Evolutionary conservation across 768 basidiomycete species (phyloP), one percentile per base, ranked within the genome.

Genomic region (Russula compacta): DNA sequence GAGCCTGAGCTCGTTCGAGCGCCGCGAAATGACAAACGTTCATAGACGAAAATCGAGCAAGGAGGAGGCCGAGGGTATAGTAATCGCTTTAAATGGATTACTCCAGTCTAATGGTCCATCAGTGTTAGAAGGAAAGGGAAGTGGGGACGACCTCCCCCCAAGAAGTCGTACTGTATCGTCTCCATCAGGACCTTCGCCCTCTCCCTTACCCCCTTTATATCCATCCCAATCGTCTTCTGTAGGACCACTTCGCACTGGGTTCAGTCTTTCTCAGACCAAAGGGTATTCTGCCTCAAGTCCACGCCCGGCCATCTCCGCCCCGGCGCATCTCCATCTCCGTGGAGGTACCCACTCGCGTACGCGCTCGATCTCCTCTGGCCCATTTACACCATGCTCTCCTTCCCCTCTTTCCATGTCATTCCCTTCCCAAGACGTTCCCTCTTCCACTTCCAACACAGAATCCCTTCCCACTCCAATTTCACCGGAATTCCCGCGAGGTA

Each of bases 391-490:
- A 2, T 69, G 75, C 32, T 72, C 76, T 3, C 81, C 78, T 4
- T 83, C 83, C 1, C 82, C 82, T 5, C 75, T 83, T 14, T 74
- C 79, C 10, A 66, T 76, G 17, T 72, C 74, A 35, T 74, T 75
- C 59, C 71, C 75, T 40, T 63, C 70, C 35, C 67, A 69, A n/a
- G 69, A 70, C 53, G 64, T 66, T 53, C 66, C 69, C 12, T 62
- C 58, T 57, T 50, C 66, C 8, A n/a, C 48, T 11, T 14, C 60
- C 40, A 56, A 52, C 38, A 24, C 66, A 1, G 36, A 53, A 0
- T 56, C 49, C 8, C 46, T 60, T 19, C 43, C 66, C 6, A 43
- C 58, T 14, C 48, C 60, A 6, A 53, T 50, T 24, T 44, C 52
- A 8, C 43, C 58, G 10, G 56, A 62, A n/a, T 62, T 57, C 29